Evolutionary conservation across 2,329 filamentous ascomycete genomes (phyloP), one percentile per base, ranked within the genome.

Genomic region (Magnaporthales sp.): DNA sequence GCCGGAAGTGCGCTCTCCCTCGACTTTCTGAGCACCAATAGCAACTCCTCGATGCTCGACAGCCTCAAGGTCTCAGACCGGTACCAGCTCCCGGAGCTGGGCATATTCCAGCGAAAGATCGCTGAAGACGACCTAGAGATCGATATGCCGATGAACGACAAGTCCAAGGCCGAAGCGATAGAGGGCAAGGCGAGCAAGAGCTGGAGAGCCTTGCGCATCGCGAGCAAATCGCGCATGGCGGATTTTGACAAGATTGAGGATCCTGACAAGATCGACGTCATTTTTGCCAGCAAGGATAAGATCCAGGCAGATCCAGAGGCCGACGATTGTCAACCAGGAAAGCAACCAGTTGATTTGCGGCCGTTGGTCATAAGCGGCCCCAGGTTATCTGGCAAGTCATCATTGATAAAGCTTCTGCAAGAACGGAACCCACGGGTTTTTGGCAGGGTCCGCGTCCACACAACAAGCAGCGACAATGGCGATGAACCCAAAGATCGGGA

Each of bases 181-280:
- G 90, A 91, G 70, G 84, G 88, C 66, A 96, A 96, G 76, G 87
- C 89, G 24, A 97, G 92, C 80, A 94, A 96, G 76, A 90, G 88
- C 67, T 99, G 95, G 95, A 87, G 93, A 71, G 91, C 92, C 5
- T 80, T 99, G 69, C 88, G 95, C 65, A 86, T 96, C 70, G 91
- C 92, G 10, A 88, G 90, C 67, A 87, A 87, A 70, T 87, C 83
- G 67, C 90, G 90, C 72, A 84, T 98, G 70, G 84, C 87, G 61
- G 80, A 88, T 24, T 95, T 98, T 75, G 93, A 98, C 76, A 92
- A 90, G 76, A 91, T 97, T 63, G 93, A 97, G 66, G 89, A 93
- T 70, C 89, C 91, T 56, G 91, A 90, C 74, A 91, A 92, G 68
- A 83, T 89, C 32, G 82, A 83, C 66, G 73, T 80, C 38, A 79